Evolutionary conservation across 768 basidiomycete species (phyloP).

Genomic region (Panaeolus cyanescens): DNA sequence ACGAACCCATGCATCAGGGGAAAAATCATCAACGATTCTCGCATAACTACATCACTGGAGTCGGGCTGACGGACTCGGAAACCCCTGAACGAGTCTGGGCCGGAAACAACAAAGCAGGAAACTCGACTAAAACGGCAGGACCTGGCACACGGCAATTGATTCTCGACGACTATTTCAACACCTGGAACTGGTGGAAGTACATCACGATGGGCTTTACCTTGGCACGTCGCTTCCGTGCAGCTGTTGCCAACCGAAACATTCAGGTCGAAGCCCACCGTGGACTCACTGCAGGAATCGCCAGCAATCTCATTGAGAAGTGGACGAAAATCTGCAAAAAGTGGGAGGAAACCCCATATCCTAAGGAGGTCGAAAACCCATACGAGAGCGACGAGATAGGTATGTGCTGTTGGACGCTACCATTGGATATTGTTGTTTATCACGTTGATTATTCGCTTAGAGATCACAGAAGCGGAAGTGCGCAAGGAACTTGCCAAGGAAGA

Average conservation of each 20-base stretch:
- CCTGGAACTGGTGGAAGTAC: constrained; percentile 14
- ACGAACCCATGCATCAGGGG: constrained; percentile 27
- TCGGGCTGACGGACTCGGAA: constrained; percentile 32
- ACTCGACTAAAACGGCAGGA: constrained; percentile 13
- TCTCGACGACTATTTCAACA: constrained; percentile 11
- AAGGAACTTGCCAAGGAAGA: constrained; percentile 7
- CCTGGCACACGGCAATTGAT: constrained; percentile 13
- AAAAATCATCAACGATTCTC: constrained; percentile 25
- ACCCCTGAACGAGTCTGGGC: constrained; percentile 25
- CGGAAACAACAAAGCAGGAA: constrained; percentile 5
- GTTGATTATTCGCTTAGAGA: not conserved
- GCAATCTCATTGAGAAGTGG: constrained; percentile 3
- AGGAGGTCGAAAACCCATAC: constrained; percentile 12
- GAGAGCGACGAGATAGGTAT: not conserved
- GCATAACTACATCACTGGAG: constrained; percentile 23
- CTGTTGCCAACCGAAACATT: constrained; percentile 9
- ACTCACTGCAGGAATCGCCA: not conserved
- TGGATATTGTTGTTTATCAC: not conserved
- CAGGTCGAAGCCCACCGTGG: constrained; percentile 13
- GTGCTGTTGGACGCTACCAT: not conserved
- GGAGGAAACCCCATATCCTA: constrained; percentile 13
- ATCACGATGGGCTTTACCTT: constrained; percentile 3
- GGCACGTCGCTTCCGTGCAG: constrained; percentile 1
- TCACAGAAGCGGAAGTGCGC: constrained; percentile 4
- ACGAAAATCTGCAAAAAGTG: constrained; percentile 8